These are phyloP conservation scores for Penicillium cinerascens DNA, from an alignment of 495 filamentous ascomycete species.

Conservation along the genomic window DNA sequence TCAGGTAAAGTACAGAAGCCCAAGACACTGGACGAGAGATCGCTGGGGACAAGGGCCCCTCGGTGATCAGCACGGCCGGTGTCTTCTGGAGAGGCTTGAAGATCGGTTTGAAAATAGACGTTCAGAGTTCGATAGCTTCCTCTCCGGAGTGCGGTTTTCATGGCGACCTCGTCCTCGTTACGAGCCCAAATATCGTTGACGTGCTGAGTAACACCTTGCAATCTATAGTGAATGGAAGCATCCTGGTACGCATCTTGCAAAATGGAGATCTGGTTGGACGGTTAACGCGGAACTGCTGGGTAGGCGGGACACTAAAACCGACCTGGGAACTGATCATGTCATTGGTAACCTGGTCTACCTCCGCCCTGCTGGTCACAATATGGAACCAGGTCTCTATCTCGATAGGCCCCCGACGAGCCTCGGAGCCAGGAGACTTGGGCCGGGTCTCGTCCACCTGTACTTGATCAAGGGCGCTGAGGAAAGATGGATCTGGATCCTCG, in stretches of 20 bases:
- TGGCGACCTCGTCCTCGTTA: conserved; percentile 56
- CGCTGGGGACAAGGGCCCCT: conserved; percentile 7
- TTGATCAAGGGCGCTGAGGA: conserved; percentile 28
- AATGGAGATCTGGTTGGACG: conserved; percentile 30
- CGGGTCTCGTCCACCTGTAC: conserved; percentile 18
- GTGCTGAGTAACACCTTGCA: conserved; percentile 68
- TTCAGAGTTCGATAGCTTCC: conserved; percentile 49
- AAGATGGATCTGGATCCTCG: conserved; percentile 26
- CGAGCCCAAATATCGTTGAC: conserved; percentile 68
- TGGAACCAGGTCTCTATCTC: conserved; percentile 51
- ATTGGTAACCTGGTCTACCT: conserved; percentile 31
- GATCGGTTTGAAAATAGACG: conserved; percentile 51
- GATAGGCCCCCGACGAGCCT: conserved; percentile 29
- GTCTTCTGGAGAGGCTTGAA: conserved; percentile 28
- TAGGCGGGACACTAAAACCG: conserved; percentile 3
- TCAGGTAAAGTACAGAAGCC: conserved; percentile 51
- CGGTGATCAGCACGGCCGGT: conserved; percentile 13
- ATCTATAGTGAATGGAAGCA: conserved; percentile 47
- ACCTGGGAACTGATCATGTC: conserved; percentile 45
- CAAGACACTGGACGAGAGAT: conserved; percentile 35
- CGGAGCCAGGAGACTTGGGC: conserved; percentile 7
- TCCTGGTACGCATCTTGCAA: conserved; percentile 43
- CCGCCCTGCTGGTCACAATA: conserved; percentile 38
- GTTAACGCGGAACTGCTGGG: not conserved
- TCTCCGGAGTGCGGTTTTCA: conserved; percentile 61